Evolutionary conservation across 805 yeast species (phyloP), one percentile per base, ranked within the genome.

Genomic region (Scheffersomyces coipomensis): DNA sequence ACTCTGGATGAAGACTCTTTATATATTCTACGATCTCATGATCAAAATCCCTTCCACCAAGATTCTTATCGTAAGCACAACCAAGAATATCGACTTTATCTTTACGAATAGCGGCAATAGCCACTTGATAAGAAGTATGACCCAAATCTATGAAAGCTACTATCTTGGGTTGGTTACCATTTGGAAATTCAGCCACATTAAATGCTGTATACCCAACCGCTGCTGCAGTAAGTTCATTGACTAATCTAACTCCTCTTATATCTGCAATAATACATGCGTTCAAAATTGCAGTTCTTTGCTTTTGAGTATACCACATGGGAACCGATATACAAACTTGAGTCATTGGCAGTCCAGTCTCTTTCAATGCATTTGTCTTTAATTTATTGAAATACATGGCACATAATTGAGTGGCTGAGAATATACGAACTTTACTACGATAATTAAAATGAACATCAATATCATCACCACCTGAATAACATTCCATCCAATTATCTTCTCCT

Each of bases 151-250:
- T 83, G 57, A 93, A 87, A 37, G 95, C 97, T 53, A 91, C 86
- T 60, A 78, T 85, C 73, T 85, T 83, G 60, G 90, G 84, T 66
- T 84, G 85, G n/a, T n/a, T n/a, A 56, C 88, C 96, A 68, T 89
- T 98, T 58, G 98, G 97, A 57, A 93, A 78, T 62, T 91, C 97
- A 51, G 86, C 79, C 31, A 69, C 71, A 79, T 93, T 90, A 84
- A 93, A 93, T 45, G 93, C 97, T 76, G 99, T 98, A 75, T 93
- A 95, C 55, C 97, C 95, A 50, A 93, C 96, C 56, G 97, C 98
- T 45, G 99, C 99, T 45, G 99, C 98, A 42, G 98, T 90, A 51
- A 87, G 83, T 66, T 93, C 99, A 67, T 93, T 93, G 55, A 93
- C 95, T 48, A 93, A 82, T 79, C 99, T 87, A 44, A 93, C 97